These are phyloP conservation scores for Limonium bicolor DNA, from an alignment of 148 eudicot species.

Conservation along the genomic window DNA sequence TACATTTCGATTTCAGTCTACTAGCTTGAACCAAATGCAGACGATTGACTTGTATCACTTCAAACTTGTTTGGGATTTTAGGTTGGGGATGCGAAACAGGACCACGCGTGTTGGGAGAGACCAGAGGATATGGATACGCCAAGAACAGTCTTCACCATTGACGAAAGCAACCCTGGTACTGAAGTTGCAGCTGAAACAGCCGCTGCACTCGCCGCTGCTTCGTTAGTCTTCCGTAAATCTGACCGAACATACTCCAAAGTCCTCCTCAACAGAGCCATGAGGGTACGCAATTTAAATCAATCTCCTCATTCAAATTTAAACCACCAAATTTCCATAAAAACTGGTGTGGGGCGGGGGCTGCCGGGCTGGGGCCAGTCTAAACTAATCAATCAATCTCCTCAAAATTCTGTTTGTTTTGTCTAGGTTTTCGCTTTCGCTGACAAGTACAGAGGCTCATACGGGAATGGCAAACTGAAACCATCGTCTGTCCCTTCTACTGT, in stretches of 20 bases:
- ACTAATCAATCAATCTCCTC: background rate
- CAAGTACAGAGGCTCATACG: slow-evolving; percentile 62
- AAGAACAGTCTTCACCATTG: slow-evolving; percentile 62
- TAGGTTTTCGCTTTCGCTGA: slow-evolving; percentile 78
- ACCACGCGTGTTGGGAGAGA: slow-evolving; percentile 98
- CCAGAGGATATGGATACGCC: slow-evolving; percentile 99
- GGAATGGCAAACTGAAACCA: slow-evolving; percentile 63
- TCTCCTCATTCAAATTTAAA: background rate
- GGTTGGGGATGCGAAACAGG: slow-evolving; percentile 74
- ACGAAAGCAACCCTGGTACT: slow-evolving; percentile 71
- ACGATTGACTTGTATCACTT: too few species aligned
- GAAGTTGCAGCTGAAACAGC: slow-evolving; percentile 99
- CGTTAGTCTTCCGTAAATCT: slow-evolving; percentile 57
- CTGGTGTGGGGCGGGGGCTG: background rate
- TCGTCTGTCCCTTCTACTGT: slow-evolving; percentile 89
- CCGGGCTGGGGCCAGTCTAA: too few species aligned
- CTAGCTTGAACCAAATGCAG: too few species aligned
- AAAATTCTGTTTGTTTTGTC: background rate
- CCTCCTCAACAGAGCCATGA: slow-evolving; percentile 55
- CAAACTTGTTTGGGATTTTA: background rate
- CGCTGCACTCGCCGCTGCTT: slow-evolving; percentile 96
- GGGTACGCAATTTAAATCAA: slow-evolving; percentile 33
- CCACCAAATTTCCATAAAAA: background rate
- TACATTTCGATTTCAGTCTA: too few species aligned
- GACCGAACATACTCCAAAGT: slow-evolving; percentile 64